Evolutionary conservation across 441 rosid species (phyloP).

Genomic region (Eugenia klotzschiana): DNA sequence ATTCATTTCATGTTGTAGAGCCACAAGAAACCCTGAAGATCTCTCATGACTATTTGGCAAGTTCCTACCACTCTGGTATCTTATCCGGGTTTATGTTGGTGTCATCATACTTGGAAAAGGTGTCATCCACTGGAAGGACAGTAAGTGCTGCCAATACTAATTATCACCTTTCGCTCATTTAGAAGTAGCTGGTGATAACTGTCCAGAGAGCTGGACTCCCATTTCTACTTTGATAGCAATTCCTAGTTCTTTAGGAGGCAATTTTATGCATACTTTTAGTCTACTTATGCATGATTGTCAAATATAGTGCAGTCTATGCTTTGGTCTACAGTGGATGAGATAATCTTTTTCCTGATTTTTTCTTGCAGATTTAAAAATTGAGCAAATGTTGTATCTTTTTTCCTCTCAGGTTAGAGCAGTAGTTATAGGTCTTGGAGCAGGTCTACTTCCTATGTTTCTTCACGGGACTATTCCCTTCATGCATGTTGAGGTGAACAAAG

Average conservation of each 20-base stretch:
- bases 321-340: not conserved
- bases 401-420: slow-evolving; percentile 56
- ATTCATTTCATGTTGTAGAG: slow-evolving; percentile 17
- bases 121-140: slow-evolving; percentile 35
- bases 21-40: slow-evolving; percentile 29
- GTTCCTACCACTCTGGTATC: slow-evolving; percentile 77
- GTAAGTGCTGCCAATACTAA: slow-evolving; percentile 18
- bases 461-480: slow-evolving; percentile 46
- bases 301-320: not conserved
- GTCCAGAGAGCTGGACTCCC: not conserved
- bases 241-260: not conserved
- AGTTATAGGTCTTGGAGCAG: slow-evolving; percentile 89
- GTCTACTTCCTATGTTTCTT: slow-evolving; percentile 92
- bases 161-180: not conserved
- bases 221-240: not conserved
- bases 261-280: not conserved
- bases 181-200: not conserved
- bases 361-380: not conserved
- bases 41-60: slow-evolving; percentile 73
- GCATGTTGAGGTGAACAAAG: slow-evolving; percentile 47
- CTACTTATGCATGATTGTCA: not conserved
- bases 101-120: slow-evolving; percentile 51
- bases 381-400: not conserved
- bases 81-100: slow-evolving; percentile 68
- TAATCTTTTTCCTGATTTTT: not conserved